phyloP scores from a whole-genome alignment of 345 rosid genomes.

The Viola odorata region DNA sequence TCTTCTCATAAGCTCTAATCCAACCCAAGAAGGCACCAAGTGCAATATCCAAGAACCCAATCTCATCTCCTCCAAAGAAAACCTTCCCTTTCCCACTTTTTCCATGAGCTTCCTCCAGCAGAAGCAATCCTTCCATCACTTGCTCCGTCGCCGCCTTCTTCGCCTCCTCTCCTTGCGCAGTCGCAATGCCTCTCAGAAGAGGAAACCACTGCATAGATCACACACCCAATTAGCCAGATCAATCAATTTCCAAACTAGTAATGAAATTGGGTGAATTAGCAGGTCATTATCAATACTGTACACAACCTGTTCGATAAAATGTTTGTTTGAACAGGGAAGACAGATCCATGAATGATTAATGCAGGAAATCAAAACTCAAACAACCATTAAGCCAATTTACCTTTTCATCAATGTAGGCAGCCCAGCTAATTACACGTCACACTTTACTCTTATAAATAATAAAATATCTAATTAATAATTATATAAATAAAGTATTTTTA shows the following conservation, averaged over 20 bases:
- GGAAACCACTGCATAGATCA: slow-evolving; percentile 46
- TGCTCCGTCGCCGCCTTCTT: slow-evolving; percentile 28
- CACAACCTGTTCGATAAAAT: not conserved
- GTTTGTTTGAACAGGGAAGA: not conserved
- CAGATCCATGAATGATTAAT: not conserved
- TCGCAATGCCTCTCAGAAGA: slow-evolving; percentile 15
- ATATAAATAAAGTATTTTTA: no score
- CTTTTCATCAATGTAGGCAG: slow-evolving; percentile 62
- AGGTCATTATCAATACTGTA: not conserved
- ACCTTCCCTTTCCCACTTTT: slow-evolving; percentile 52
- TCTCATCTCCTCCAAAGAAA: slow-evolving; percentile 61
- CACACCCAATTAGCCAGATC: no score
- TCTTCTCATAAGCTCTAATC: slow-evolving; percentile 43
- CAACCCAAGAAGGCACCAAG: slow-evolving; percentile 52
- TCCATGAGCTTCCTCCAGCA: slow-evolving; percentile 45
- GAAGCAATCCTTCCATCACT: slow-evolving; percentile 32
- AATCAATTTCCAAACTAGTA: not conserved
- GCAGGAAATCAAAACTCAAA: not conserved
- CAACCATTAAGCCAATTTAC: slow-evolving; percentile 13
- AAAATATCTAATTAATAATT: no score
- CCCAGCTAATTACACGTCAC: no score
- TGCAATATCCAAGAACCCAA: slow-evolving; percentile 64
- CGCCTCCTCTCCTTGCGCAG: slow-evolving; percentile 31
- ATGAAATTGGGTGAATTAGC: not conserved
- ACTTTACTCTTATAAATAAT: no score